Conservation (phyloP, 2,329 filamentous ascomycete genomes). For the Monilinia fructigena region DNA sequence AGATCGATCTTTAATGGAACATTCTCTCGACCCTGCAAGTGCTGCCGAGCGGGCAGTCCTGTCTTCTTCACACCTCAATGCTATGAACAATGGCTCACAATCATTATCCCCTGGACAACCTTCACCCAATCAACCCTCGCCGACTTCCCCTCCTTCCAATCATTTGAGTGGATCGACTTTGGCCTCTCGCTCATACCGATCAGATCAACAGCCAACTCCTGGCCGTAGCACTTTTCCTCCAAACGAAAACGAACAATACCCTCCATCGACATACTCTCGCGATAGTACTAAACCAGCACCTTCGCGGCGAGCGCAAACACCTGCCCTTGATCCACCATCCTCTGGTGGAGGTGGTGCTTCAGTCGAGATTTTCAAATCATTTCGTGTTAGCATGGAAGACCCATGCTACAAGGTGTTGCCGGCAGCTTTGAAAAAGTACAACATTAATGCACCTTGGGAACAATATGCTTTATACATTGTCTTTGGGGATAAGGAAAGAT, state of each 20-base stretch:
- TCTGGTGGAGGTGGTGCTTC: slow-evolving; percentile 50
- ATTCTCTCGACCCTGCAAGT: slow-evolving; percentile 65
- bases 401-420: slow-evolving; percentile 96
- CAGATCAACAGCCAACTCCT: slow-evolving; percentile 52
- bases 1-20: slow-evolving; percentile 63
- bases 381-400: slow-evolving; percentile 96
- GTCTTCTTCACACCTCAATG: slow-evolving; percentile 67
- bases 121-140: slow-evolving; percentile 67
- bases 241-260: slow-evolving; percentile 44
- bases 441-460: slow-evolving; percentile 96
- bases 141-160: slow-evolving; percentile 59
- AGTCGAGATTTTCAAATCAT: slow-evolving; percentile 98
- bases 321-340: slow-evolving; percentile 59
- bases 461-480: slow-evolving; percentile 98
- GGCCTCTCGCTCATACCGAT: slow-evolving; percentile 60
- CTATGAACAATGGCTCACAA: slow-evolving; percentile 64
- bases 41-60: slow-evolving; percentile 66
- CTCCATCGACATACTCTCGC: slow-evolving; percentile 36
- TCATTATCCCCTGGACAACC: slow-evolving; percentile 55
- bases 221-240: slow-evolving; percentile 56
- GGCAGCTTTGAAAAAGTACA: slow-evolving; percentile 94
- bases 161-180: slow-evolving; percentile 46
- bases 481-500: slow-evolving; percentile 96
- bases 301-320: slow-evolving; percentile 60
- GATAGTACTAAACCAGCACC: slow-evolving; percentile 39